Conservation (phyloP, 176 grass and related monocot species). For the Otatea glauca region DNA sequence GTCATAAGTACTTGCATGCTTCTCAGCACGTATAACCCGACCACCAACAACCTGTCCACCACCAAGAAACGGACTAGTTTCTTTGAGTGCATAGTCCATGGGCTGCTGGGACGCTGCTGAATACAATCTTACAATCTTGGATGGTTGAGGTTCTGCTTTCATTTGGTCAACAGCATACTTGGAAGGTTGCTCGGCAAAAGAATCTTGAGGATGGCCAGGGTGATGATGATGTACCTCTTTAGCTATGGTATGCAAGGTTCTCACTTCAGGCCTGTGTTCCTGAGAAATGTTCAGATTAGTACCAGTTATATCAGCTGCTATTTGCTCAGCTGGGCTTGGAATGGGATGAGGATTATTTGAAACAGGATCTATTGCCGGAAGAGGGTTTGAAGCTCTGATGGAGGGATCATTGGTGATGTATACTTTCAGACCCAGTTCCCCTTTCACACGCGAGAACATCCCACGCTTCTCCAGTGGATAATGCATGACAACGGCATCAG, state of each 20-base stretch:
- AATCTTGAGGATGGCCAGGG: conserved; percentile 56
- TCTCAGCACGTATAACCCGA: conserved; percentile 80
- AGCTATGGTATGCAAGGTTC: conserved; percentile 73
- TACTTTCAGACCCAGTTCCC: conserved; percentile 85
- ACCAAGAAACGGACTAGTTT: conserved; percentile 92
- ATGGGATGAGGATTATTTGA: conserved; percentile 56
- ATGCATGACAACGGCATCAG: conserved; percentile 81
- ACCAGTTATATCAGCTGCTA: conserved; percentile 54
- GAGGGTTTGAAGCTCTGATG: conserved; percentile 82
- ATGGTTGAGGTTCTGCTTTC: conserved; percentile 64
- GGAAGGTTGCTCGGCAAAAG: conserved; percentile 60
- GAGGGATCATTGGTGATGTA: conserved; percentile 87
- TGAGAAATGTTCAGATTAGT: conserved; percentile 45
- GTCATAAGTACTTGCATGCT: conserved; percentile 87
- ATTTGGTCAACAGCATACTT: conserved; percentile 66
- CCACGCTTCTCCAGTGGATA: conserved; percentile 94
- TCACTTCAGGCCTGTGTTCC: conserved; percentile 63
- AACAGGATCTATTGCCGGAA: conserved; percentile 72
- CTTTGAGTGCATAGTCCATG: conserved; percentile 87
- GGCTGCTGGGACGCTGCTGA: conserved; percentile 85
- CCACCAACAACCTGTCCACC: conserved; percentile 93
- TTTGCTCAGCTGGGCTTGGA: conserved; percentile 46
- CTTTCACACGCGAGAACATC: conserved; percentile 90
- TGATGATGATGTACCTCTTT: conserved; percentile 69
- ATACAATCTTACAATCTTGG: conserved; percentile 87